These are phyloP conservation scores for Boletellus ananiceps DNA, from an alignment of 768 basidiomycete genomes.

Conservation along the genomic window DNA sequence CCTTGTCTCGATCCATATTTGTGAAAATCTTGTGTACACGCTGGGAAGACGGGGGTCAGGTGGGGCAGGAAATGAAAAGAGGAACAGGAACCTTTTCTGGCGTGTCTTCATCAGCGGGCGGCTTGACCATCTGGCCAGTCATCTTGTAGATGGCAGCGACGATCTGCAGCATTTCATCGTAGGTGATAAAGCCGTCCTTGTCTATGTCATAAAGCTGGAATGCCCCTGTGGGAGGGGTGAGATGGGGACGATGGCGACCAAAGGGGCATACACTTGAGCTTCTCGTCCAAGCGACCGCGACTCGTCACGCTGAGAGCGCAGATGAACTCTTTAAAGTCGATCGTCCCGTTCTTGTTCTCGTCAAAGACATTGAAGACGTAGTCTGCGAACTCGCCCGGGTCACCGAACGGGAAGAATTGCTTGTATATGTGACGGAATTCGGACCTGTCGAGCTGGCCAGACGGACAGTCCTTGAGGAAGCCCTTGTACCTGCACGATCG, in stretches of 20 bases:
- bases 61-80: slow-evolving; percentile 3
- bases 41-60: slow-evolving; percentile 39
- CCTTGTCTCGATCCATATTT: slow-evolving; percentile 95
- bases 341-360: slow-evolving; percentile 90
- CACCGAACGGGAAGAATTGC: slow-evolving; percentile 99
- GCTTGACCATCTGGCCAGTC: slow-evolving; percentile 99
- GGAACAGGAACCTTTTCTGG: slow-evolving; percentile 78
- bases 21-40: slow-evolving; percentile 98
- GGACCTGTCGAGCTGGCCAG: slow-evolving; percentile 91
- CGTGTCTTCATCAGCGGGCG: slow-evolving; percentile 98
- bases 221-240: slow-evolving; percentile 65
- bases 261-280: slow-evolving; percentile 81
- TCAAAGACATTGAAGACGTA: slow-evolving; percentile 99
- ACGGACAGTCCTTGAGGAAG: slow-evolving; percentile 97
- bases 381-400: slow-evolving; percentile 94
- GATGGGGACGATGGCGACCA: slow-evolving; percentile 8
- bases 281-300: slow-evolving; percentile 91
- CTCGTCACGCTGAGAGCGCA: slow-evolving; percentile 95
- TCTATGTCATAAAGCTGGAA: slow-evolving; percentile 99
- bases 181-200: slow-evolving; percentile 96
- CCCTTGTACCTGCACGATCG: slow-evolving; percentile 83
- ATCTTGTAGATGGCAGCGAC: slow-evolving; percentile 99
- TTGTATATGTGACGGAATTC: slow-evolving; percentile 98
- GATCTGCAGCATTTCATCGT: slow-evolving; percentile 98
- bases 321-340: slow-evolving; percentile 99